Evolutionary conservation across 164 flowering plant species (phyloP).

Genomic region (Nymphaea colorata): DNA sequence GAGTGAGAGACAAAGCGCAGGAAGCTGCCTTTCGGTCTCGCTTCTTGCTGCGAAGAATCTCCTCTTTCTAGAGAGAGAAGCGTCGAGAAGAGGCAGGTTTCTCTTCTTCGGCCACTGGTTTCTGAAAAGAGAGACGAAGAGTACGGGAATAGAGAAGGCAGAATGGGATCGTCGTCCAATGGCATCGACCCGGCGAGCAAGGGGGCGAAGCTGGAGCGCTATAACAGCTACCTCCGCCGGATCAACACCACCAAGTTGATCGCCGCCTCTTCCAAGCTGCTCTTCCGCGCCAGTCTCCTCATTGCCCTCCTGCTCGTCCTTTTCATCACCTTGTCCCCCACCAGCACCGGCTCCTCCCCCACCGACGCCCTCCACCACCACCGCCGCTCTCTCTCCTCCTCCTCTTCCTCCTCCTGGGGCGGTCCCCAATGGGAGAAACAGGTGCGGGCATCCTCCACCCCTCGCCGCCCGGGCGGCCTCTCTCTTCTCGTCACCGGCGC

Average conservation of each 20-base stretch:
- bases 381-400: conserved; percentile 30
- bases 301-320: conserved; percentile 53
- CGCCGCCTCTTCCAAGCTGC: conserved; percentile 71
- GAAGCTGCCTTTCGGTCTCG: not conserved
- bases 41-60: not conserved
- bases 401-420: conserved; percentile 33
- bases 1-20: not conserved
- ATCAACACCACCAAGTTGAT: conserved; percentile 60
- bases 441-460: conserved; percentile 39
- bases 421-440: conserved; percentile 27
- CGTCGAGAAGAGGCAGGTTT: not conserved
- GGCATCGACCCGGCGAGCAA: conserved; percentile 25
- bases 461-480: conserved; percentile 38
- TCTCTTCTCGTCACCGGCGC: conserved; percentile 52
- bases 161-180: not conserved
- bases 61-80: not conserved
- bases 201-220: conserved; percentile 64
- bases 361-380: conserved; percentile 14
- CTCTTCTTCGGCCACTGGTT: not conserved
- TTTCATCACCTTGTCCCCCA: conserved; percentile 51
- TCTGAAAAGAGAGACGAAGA: not conserved
- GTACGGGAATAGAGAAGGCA: not conserved
- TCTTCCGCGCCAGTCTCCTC: conserved; percentile 65
- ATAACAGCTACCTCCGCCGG: conserved; percentile 67
- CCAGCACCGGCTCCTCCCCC: conserved; percentile 16